Evolutionary conservation across 805 yeast genomes (phyloP), one percentile per base, ranked within the genome.

Genomic region (Yarrowia sp.): DNA sequence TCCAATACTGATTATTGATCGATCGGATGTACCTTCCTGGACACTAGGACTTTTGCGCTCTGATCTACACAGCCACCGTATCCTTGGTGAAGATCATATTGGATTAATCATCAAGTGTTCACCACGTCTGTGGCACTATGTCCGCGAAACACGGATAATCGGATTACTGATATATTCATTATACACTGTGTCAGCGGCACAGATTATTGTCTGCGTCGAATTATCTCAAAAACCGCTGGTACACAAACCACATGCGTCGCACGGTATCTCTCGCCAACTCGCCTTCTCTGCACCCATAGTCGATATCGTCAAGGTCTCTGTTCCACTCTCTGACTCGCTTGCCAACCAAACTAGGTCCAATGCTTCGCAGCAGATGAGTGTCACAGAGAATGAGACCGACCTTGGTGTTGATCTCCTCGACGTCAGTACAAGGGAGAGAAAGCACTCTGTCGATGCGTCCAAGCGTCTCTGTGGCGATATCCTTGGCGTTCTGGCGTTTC

Each of bases 351-450:
- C 68, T 66, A 16, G 72, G 70, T 1, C 88, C 86, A 31, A 78
- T 71, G 22, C 75, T 72, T 55, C 84, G 80, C 65, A 90, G 75
- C 39, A 83, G 80, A 33, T 84, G 78, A 4, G 84, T 78, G 67
- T 90, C 93, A 60, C 90, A 77, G n/a, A 85, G 77, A 38, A 90
- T 70, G 65, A 83, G 72, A 1, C 96, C 96, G 56, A 80, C 81
- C 41, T 75, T 75, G 29, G 73, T 72, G 63, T 76, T 58, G 6
- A 21, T 24, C 22, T 44, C 76, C 19, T 75, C 67, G 22, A 72
- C 67, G 1, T 64, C 65, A 8, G 65, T 62, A 63, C 67, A 65
- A 63, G 66, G 21, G 64, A 56, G 47, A 64, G 66, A 58, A 59
- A 86, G 73, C 41, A 87, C 72, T 64, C 85, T 76, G 64, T 85